Base-by-base conservation (phyloP, 2,329 filamentous ascomycete species). In the Paramyrothecium sp. region DNA sequence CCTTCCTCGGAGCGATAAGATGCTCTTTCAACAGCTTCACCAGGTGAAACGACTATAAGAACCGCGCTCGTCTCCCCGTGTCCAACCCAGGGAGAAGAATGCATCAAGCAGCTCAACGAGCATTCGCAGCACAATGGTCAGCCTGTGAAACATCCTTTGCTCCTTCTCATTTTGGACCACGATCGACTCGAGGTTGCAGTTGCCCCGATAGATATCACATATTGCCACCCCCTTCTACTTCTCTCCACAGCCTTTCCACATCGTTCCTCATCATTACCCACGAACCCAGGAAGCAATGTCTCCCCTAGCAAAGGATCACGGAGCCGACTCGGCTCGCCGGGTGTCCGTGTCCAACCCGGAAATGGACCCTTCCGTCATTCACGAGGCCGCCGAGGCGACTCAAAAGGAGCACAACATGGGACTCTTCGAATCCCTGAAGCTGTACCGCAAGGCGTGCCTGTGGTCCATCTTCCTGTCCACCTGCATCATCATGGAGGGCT, bases 381-480 rank as follows among this genome's bases (percentile, higher is more conserved):
- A 61, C 20, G 61, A 65, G 51, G 63, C 63, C 49, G 60, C 57
- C 5, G 55, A 20, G n/a, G 73, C 71, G 50, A 69, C 67, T n/a
- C 65, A 72, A 20, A 57, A 64, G 1, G 73, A 75, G 59, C 73
- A 65, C 55, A 73, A 65, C 57, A 64, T 75, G 63, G 62, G 67
- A 17, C 54, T 75, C 19, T 1, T 65, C 2, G 34, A 68, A 38
- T 73, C 78, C 2, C 62, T 80, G 56, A 75, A 69, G 58, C 69
- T 79, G 10, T 80, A 75, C 62, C 61, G 56, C 41, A 74, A 72
- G 54, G 74, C 73, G 1, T 70, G 68, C 26, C 54, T 71, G 7
- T 75, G 73, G 73, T 75, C 73, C 26, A 57, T 74, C 54, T 70
- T 75, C 47, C 57, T 76, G 21, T 75, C 74, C 7, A 63, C 71